phyloP scores from a whole-genome alignment of 2,329 filamentous ascomycete genomes.

The Aaosphaeria pasadenensis region DNA sequence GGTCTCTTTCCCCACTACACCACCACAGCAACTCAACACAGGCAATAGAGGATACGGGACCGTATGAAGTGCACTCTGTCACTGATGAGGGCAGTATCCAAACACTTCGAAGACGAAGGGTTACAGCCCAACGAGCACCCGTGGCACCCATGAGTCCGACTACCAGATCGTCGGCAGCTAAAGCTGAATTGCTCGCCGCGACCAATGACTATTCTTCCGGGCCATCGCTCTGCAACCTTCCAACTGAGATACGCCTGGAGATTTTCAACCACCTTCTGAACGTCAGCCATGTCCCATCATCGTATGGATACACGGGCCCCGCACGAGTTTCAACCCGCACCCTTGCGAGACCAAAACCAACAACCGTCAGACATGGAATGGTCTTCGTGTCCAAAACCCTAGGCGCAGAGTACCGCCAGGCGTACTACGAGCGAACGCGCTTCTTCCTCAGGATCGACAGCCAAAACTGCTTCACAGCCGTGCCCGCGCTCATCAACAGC shows the following conservation, averaged over 20 bases:
- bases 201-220: no score
- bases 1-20: no score
- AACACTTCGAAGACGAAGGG: no score
- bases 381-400: slow-evolving; percentile 8
- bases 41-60: no score
- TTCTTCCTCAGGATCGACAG: slow-evolving; percentile 14
- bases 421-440: slow-evolving; percentile 13
- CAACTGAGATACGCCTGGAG: slow-evolving; percentile 8
- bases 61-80: no score
- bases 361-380: slow-evolving; percentile 7
- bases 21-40: no score
- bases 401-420: slow-evolving; percentile 10
- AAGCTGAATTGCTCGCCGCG: no score
- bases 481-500: not conserved
- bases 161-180: no score
- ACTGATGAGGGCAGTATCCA: no score
- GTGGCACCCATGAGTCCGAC: no score
- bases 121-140: no score
- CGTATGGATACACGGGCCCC: slow-evolving; percentile 8
- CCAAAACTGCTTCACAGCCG: slow-evolving; percentile 3
- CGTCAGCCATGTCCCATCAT: slow-evolving; percentile 1
- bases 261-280: slow-evolving; percentile 7
- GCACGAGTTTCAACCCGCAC: not conserved
- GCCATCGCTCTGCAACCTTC: slow-evolving; percentile 4
- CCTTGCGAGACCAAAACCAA: not conserved